These are phyloP conservation scores for Aspergillus carbonarius DNA, from an alignment of 2,329 filamentous ascomycete genomes.

Conservation along the genomic window DNA sequence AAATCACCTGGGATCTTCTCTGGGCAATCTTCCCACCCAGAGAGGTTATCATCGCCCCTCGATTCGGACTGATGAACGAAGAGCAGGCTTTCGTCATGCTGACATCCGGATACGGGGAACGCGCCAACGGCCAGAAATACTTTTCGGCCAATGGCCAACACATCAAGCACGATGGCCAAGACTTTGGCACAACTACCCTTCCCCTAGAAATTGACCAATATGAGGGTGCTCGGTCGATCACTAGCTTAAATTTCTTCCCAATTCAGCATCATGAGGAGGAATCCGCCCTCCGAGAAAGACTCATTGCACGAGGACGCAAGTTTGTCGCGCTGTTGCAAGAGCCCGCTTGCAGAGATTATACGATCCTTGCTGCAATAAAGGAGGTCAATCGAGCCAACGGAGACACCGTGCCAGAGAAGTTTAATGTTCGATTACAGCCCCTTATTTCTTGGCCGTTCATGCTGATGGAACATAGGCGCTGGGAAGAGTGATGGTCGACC, in stretches of 20 bases:
- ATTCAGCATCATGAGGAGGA: neutral
- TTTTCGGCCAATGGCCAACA: neutral
- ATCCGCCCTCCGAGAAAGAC: neutral
- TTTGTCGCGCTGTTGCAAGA: neutral
- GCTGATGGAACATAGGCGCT: neutral
- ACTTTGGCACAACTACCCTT: neutral
- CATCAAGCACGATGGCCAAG: neutral
- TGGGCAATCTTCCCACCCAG: neutral
- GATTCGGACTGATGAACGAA: neutral
- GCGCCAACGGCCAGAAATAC: neutral
- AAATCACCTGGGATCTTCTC: slow-evolving; percentile 2
- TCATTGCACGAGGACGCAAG: neutral
- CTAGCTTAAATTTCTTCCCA: neutral
- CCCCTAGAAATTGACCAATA: neutral
- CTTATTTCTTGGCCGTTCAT: no score
- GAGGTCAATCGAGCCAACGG: neutral
- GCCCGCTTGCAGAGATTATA: slow-evolving; percentile 1
- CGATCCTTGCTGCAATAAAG: neutral
- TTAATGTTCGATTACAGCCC: neutral
- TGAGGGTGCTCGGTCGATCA: neutral
- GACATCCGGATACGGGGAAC: neutral
- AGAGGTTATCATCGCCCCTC: neutral
- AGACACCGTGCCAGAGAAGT: neutral
- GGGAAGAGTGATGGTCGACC: slow-evolving; percentile 2
- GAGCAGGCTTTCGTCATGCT: slow-evolving; percentile 1